Evolutionary conservation across 345 rosid species (phyloP), one percentile per base, ranked within the genome.

Genomic region (Eucalyptus sp.): DNA sequence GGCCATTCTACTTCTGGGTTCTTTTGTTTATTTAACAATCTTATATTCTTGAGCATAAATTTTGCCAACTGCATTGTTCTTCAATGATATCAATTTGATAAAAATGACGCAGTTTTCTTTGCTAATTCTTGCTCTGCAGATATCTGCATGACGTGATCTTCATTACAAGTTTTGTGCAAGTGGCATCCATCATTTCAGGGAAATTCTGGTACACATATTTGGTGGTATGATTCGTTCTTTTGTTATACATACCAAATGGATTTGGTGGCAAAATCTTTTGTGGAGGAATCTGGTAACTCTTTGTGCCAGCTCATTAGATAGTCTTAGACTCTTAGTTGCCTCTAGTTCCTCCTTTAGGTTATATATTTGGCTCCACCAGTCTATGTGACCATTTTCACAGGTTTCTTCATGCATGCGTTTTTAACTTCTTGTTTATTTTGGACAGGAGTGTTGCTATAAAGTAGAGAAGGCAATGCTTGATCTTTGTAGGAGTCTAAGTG

Each of bases 121-220:
- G 18, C 89, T 88, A 50, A 89, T 27, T 12, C 41, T 88, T 46
- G 83, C 86, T 88, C 92, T 91, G 90, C 95, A 95, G 98, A 89
- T 96, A 96, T 89, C 91, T 97, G 66, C 97, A 96, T 50, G 99
- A 97, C 87, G 91, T 95, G 79, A 93, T 97, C 91, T 97, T 95
- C 91, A 94, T 97, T 89, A 97, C 99, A 60, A 94, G 96, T 92
- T 97, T 97, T 43, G 99, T 96, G 90, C 99, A 97, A 90, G 27
- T 97, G 27, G 92, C 90, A 88, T 95, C 99, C 87, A 95, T 96
- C 89, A 93, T 97, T 87, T 97, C 99, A 17, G 97, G 90, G 41
- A 96, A 97, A 88, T 96, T 97, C 92, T 97, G 99, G 99, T 95
- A 92, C 90, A 92, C 95, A 6, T 97, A 95, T 91, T 90, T 97